Conservation (phyloP, 1,139 yeast genomes). For the Blastobotrys elegans region DNA sequence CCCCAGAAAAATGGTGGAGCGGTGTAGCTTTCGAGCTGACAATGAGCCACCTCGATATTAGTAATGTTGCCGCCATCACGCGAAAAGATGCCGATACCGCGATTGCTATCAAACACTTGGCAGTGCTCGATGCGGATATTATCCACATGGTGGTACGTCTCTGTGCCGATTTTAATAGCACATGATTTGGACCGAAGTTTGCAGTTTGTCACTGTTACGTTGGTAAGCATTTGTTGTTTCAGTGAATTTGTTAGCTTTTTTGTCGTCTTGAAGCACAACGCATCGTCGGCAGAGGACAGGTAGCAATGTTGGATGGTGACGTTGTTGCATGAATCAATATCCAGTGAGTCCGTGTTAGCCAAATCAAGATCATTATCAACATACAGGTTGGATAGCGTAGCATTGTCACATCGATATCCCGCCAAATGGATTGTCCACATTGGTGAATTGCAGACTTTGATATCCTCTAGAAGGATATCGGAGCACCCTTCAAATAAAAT, state of each 20-base stretch:
- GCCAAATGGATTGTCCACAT: slow-evolving; percentile 16
- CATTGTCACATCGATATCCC: slow-evolving; percentile 9
- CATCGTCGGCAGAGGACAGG: slow-evolving; percentile 13
- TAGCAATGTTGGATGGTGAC: slow-evolving; percentile 10
- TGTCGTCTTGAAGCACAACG: slow-evolving; percentile 14
- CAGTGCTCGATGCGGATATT: slow-evolving; percentile 48
- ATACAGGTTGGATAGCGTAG: not conserved
- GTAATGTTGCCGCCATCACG: slow-evolving; percentile 15
- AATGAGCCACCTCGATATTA: slow-evolving; percentile 1
- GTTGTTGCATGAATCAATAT: slow-evolving; percentile 12
- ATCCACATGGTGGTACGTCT: slow-evolving; percentile 10
- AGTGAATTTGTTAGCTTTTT: slow-evolving; percentile 1
- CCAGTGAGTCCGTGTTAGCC: slow-evolving; percentile 15
- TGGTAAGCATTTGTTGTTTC: slow-evolving; percentile 1
- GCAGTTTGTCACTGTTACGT: slow-evolving; percentile 10
- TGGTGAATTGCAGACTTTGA: slow-evolving; percentile 9
- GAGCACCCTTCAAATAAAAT: slow-evolving; percentile 13
- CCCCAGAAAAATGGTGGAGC: slow-evolving; percentile 14
- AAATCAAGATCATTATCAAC: slow-evolving; percentile 11
- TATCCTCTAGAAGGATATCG: slow-evolving; percentile 3
- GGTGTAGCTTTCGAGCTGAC: slow-evolving; percentile 8
- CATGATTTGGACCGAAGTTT: slow-evolving; percentile 9
- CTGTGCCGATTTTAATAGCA: slow-evolving; percentile 16
- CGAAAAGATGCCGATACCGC: slow-evolving; percentile 38
- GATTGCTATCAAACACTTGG: slow-evolving; percentile 55